Percentiles rank a stretch among this genome's conserved stretches.
Conservation (phyloP, 2,329 filamentous ascomycete species). For the Aspergillus viridinutans region DNA sequence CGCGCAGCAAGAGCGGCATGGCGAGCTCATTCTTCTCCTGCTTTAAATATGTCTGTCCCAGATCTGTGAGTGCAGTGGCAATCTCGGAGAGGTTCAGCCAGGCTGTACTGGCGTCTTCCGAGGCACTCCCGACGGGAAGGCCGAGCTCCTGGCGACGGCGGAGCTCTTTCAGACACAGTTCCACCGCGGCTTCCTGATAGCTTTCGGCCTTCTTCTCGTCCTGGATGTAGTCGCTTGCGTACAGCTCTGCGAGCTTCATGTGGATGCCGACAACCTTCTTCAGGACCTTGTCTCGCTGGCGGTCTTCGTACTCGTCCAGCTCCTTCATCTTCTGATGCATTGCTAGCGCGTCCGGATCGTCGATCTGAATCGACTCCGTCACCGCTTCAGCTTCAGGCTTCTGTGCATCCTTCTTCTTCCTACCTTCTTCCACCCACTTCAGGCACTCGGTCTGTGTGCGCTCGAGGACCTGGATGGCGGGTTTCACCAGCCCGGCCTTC, state of each 20-base stretch:
- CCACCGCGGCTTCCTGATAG: slow-evolving; percentile 73
- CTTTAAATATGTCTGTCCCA: slow-evolving; percentile 72
- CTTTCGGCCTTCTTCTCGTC: slow-evolving; percentile 71
- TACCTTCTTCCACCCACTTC: slow-evolving; percentile 32
- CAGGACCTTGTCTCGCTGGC: slow-evolving; percentile 61
- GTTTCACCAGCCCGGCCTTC: slow-evolving; percentile 64
- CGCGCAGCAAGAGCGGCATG: slow-evolving; percentile 80
- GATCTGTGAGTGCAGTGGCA: slow-evolving; percentile 46
- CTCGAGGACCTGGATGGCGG: slow-evolving; percentile 73
- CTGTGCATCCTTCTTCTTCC: slow-evolving; percentile 17
- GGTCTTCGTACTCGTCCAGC: slow-evolving; percentile 27
- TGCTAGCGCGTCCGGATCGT: slow-evolving; percentile 20
- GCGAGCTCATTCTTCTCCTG: slow-evolving; percentile 74
- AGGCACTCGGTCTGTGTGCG: slow-evolving; percentile 67
- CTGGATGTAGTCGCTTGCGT: slow-evolving; percentile 70
- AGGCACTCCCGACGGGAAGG: slow-evolving; percentile 63
- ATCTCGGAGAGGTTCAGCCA: slow-evolving; percentile 40
- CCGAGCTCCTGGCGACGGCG: slow-evolving; percentile 63
- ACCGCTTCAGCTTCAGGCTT: slow-evolving; percentile 16
- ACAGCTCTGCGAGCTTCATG: slow-evolving; percentile 81
- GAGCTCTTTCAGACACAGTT: slow-evolving; percentile 71
- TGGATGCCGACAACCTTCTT: slow-evolving; percentile 70
- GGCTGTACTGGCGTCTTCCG: slow-evolving; percentile 26
- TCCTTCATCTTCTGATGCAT: slow-evolving; percentile 20
- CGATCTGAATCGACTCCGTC: slow-evolving; percentile 14